phyloP scores from a whole-genome alignment of 192 early-diverging fungal species.

The Gonapodya prolifera region DNA sequence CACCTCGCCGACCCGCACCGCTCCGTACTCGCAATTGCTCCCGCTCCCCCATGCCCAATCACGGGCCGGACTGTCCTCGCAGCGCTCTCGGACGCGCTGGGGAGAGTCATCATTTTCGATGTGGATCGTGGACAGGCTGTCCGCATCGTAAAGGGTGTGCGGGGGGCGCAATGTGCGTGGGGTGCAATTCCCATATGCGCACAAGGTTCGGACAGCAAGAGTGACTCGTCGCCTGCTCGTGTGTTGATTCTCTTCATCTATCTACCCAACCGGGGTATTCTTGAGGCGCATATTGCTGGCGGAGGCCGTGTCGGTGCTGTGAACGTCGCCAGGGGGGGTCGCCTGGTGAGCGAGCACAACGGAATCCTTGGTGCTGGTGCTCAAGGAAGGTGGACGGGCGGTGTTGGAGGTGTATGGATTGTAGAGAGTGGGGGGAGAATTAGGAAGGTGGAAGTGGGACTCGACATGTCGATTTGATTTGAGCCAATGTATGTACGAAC shows the following conservation, averaged over 20 bases:
- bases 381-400: not conserved
- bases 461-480: too few species aligned
- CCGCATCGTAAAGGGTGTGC: constrained; percentile 57
- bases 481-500: too few species aligned
- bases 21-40: not conserved
- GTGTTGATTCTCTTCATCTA: not conserved
- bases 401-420: not conserved
- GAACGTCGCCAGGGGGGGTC: not conserved
- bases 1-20: not conserved
- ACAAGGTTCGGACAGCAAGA: not conserved
- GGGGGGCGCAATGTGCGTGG: constrained; percentile 62
- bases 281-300: not conserved
- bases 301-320: not conserved
- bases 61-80: not conserved
- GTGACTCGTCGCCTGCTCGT: not conserved
- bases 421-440: not conserved
- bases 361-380: not conserved
- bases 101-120: constrained; percentile 55
- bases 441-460: not conserved
- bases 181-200: constrained; percentile 29
- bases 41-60: not conserved
- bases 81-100: constrained; percentile 12
- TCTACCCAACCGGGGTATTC: not conserved
- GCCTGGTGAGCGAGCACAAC: not conserved
- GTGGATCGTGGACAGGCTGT: constrained; percentile 47